Percentiles rank a stretch among this genome's conserved stretches.
These are phyloP conservation scores for Saprolegnia parasitica DNA, from an alignment of 352 stramenopile genomes.

Conservation along the genomic window DNA sequence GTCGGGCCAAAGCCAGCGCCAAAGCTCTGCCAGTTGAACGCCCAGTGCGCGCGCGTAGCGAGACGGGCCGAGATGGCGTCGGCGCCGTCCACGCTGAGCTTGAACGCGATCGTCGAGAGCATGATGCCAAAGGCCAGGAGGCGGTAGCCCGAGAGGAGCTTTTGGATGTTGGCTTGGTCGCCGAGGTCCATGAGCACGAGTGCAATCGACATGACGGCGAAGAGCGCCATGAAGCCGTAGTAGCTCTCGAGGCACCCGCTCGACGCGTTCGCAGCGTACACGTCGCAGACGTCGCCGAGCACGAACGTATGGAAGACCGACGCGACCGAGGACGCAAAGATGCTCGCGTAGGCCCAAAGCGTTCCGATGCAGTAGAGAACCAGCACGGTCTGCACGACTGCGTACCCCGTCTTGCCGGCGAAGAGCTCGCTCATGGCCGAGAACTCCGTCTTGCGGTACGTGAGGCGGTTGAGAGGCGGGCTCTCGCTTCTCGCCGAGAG, in stretches of 20 bases:
- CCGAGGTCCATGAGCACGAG: constrained; percentile 84
- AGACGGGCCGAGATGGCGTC: constrained; percentile 44
- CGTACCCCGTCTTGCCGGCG: constrained; percentile 60
- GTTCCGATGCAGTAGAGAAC: constrained; percentile 69
- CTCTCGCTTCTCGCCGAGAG: constrained; percentile 39
- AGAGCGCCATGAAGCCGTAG: constrained; percentile 73
- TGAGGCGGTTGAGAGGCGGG: constrained; percentile 59
- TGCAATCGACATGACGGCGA: constrained; percentile 62
- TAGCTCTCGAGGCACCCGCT: constrained; percentile 58
- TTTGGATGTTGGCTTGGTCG: constrained; percentile 75
- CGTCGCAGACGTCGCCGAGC: constrained; percentile 57
- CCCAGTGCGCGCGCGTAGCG: constrained; percentile 35
- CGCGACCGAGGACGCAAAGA: constrained; percentile 81
- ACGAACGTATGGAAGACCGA: constrained; percentile 77
- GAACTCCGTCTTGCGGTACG: constrained; percentile 86
- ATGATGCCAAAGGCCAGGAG: constrained; percentile 75
- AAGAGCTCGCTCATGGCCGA: constrained; percentile 79
- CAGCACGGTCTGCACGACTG: constrained; percentile 64
- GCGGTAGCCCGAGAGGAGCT: constrained; percentile 75
- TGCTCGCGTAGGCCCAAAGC: constrained; percentile 78
- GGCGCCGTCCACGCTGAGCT: constrained; percentile 54
- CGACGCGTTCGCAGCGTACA: constrained; percentile 46
- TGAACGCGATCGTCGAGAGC: constrained; percentile 69
- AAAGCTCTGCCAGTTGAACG: constrained; percentile 77
- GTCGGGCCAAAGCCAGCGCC: constrained; percentile 75